Percentiles rank a stretch among this genome's conserved stretches.
phyloP scores from a whole-genome alignment of 1,284 basidiomycete genomes.

The Puccinia horiana region DNA sequence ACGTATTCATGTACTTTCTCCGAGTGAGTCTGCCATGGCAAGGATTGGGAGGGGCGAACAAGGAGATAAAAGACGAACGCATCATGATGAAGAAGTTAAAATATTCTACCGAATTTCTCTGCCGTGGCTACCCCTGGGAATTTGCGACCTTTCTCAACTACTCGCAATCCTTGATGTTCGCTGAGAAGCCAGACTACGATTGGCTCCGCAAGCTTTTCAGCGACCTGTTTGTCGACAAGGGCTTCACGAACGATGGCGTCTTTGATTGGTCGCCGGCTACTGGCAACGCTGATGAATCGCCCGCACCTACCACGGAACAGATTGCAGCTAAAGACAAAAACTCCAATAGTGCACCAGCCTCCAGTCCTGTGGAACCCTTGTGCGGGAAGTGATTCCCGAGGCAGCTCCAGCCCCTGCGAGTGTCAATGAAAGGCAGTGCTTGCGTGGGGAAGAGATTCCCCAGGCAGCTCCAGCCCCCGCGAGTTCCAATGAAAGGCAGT shows the following conservation, averaged over 20 bases:
- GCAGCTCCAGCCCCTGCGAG: background rate
- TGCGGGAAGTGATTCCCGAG: slow-evolving; percentile 10
- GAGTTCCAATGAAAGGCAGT: too few species aligned
- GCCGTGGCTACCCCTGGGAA: slow-evolving; percentile 15
- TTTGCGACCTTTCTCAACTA: slow-evolving; percentile 47
- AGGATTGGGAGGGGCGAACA: slow-evolving; percentile 10
- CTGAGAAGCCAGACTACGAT: slow-evolving; percentile 49
- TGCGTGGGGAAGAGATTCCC: background rate
- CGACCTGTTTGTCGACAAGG: slow-evolving; percentile 35
- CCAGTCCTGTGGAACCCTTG: background rate
- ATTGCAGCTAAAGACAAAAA: slow-evolving; percentile 6
- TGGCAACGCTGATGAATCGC: background rate
- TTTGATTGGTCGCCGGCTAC: slow-evolving; percentile 45
- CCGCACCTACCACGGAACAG: background rate
- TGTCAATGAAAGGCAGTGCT: background rate
- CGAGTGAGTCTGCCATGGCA: slow-evolving; percentile 33
- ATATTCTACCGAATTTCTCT: slow-evolving; percentile 6
- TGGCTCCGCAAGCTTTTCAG: slow-evolving; percentile 48
- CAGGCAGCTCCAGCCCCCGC: too few species aligned
- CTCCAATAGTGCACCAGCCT: background rate
- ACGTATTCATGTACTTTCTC: slow-evolving; percentile 63
- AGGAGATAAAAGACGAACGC: slow-evolving; percentile 16
- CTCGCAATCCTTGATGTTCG: slow-evolving; percentile 43
- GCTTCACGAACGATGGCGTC: slow-evolving; percentile 44
- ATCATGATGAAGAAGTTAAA: slow-evolving; percentile 18